Conservation (phyloP, 164 flowering plant genomes). For the Piper longum region DNA sequence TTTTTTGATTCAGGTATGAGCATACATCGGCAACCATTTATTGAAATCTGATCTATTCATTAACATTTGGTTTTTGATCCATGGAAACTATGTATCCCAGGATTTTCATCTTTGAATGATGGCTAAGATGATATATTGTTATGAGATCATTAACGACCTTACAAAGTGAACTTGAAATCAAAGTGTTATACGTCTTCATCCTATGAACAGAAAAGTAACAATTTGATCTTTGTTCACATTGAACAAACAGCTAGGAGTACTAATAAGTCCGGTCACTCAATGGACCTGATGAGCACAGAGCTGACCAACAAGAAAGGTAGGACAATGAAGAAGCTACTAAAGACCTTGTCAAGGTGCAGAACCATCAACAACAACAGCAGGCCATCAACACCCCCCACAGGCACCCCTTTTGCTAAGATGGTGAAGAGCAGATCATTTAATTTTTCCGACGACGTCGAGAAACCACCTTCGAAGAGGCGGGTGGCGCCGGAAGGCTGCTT, state of each 20-base stretch:
- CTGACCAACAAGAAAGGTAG: conserved; percentile 2
- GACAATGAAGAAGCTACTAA: conserved; percentile 26
- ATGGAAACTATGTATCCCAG: too few relatives aligned
- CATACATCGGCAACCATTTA: too few relatives aligned
- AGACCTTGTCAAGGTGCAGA: conserved; percentile 48
- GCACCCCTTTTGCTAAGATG: conserved; percentile 1
- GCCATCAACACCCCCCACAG: neutral
- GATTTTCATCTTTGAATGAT: too few relatives aligned
- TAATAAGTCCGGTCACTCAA: neutral
- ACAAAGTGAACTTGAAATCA: too few relatives aligned
- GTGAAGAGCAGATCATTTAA: conserved; percentile 50
- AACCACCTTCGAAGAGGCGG: neutral
- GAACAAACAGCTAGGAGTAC: neutral
- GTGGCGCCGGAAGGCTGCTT: conserved; percentile 46
- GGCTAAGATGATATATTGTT: too few relatives aligned
- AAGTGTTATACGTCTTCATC: too few relatives aligned
- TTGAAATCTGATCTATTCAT: too few relatives aligned
- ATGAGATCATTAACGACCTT: too few relatives aligned
- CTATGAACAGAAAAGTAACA: too few relatives aligned
- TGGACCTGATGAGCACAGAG: neutral
- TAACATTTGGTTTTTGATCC: too few relatives aligned
- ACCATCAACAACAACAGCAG: conserved; percentile 19
- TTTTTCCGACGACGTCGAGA: neutral
- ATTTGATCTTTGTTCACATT: neutral
- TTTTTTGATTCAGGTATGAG: too few relatives aligned